Conservation (phyloP, 495 filamentous ascomycete genomes). For the Usnea hakonensis region DNA sequence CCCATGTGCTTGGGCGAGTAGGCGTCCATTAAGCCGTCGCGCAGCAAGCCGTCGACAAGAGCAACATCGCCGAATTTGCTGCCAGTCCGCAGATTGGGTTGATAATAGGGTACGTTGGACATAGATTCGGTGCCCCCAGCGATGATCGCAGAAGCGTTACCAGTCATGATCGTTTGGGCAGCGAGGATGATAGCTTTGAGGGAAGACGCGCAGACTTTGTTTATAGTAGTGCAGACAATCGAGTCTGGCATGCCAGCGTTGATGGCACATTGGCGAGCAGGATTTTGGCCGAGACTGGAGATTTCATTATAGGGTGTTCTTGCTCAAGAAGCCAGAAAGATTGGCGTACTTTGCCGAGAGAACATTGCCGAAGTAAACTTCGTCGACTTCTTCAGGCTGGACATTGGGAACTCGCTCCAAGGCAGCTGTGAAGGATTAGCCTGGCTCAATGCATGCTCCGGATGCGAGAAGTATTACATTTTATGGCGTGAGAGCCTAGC, state of each 20-base stretch:
- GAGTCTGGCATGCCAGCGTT: slow-evolving; percentile 70
- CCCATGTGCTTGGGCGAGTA: slow-evolving; percentile 95
- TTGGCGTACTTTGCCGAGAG: slow-evolving; percentile 77
- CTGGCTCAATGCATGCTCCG: slow-evolving; percentile 1
- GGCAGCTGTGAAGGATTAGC: slow-evolving; percentile 51
- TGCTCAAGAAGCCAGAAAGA: slow-evolving; percentile 7
- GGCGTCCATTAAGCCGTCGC: slow-evolving; percentile 87
- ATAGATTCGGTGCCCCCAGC: slow-evolving; percentile 95
- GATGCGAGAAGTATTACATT: slow-evolving; percentile 47
- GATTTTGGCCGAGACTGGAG: slow-evolving; percentile 85
- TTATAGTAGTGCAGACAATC: slow-evolving; percentile 84
- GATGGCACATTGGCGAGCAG: slow-evolving; percentile 87
- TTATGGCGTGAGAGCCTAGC: slow-evolving; percentile 86
- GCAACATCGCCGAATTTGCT: slow-evolving; percentile 83
- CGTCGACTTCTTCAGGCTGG: slow-evolving; percentile 78
- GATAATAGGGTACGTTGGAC: slow-evolving; percentile 96
- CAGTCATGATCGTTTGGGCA: slow-evolving; percentile 92
- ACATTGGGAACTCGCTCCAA: slow-evolving; percentile 77
- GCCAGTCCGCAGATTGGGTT: slow-evolving; percentile 71
- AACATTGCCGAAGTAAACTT: slow-evolving; percentile 97
- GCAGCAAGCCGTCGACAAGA: slow-evolving; percentile 81
- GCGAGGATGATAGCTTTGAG: slow-evolving; percentile 92
- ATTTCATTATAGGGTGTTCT: not conserved
- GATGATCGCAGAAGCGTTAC: slow-evolving; percentile 80
- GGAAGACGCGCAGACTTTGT: slow-evolving; percentile 96